phyloP scores from a whole-genome alignment of 176 grass and related monocot genomes.

The Lolium rigidum region DNA sequence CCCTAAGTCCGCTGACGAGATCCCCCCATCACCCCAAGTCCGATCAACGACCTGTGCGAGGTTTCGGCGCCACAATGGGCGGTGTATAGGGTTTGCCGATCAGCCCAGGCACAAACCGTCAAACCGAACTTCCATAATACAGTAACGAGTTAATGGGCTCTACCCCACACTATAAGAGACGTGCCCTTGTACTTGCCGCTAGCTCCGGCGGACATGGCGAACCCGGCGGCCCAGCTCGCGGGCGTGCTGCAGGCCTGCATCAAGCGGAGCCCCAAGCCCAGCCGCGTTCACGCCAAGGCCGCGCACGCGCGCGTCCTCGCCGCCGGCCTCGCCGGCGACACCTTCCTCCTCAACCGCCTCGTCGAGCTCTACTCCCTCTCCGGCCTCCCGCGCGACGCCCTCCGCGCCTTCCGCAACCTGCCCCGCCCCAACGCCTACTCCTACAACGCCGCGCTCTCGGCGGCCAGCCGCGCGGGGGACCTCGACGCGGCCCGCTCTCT shows the following conservation, averaged over 20 bases:
- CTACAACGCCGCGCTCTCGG: constrained; percentile 69
- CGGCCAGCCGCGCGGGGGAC: constrained; percentile 55
- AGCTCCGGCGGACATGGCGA: constrained; percentile 12
- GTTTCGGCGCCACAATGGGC: too few relatives aligned
- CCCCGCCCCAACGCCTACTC: constrained; percentile 73
- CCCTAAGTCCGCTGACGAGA: too few relatives aligned
- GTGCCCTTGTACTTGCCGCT: background rate
- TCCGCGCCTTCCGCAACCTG: constrained; percentile 59
- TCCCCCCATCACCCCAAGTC: too few relatives aligned
- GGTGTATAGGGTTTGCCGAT: too few relatives aligned
- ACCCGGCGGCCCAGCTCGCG: constrained; percentile 45
- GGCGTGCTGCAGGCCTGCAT: constrained; percentile 50
- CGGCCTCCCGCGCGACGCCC: constrained; percentile 56
- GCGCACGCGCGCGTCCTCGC: constrained; percentile 70
- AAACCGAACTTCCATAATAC: background rate
- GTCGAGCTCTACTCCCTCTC: constrained; percentile 86
- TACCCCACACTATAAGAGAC: constrained; percentile 21
- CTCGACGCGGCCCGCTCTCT: constrained; percentile 56
- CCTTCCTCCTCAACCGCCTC: constrained; percentile 89
- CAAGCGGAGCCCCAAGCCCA: constrained; percentile 53
- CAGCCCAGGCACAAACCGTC: too few relatives aligned
- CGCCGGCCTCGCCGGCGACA: constrained; percentile 67
- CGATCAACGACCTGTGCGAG: too few relatives aligned
- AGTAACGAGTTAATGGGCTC: background rate
- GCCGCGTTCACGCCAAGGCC: constrained; percentile 43